A percentile compares a stretch with the other conserved stretches of the same genome.
These are phyloP conservation scores for Entomortierella parvispora DNA, from an alignment of 192 early-diverging fungal species.

Conservation along the genomic window DNA sequence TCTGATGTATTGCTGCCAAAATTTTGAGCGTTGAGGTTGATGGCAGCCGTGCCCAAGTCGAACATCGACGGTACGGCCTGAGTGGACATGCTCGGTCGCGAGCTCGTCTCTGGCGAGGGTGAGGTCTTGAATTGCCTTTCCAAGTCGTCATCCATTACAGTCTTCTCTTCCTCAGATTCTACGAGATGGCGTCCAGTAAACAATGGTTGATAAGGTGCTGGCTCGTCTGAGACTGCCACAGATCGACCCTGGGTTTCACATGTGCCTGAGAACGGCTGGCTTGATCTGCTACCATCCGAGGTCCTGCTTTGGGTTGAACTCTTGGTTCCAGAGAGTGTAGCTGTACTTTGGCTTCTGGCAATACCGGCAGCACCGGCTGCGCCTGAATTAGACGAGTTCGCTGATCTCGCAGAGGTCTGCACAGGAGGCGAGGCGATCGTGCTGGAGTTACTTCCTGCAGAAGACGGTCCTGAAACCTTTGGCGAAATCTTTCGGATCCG, in stretches of 20 bases:
- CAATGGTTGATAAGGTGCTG: neutral
- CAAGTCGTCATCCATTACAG: conserved; percentile 1
- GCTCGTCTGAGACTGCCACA: neutral
- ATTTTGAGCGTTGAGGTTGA: too few species aligned
- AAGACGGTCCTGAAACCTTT: conserved; percentile 8
- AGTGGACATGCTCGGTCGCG: neutral
- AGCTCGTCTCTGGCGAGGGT: conserved; percentile 17
- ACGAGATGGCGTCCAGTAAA: neutral
- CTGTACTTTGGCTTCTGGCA: too few species aligned
- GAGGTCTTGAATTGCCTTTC: conserved; percentile 15
- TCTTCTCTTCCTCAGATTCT: neutral
- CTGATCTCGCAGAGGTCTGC: neutral
- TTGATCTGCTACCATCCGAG: too few species aligned
- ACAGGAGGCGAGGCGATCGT: neutral
- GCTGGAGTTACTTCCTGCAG: neutral
- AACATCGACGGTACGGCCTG: neutral
- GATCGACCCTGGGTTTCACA: too few species aligned
- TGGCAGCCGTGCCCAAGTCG: too few species aligned
- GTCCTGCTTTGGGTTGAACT: too few species aligned
- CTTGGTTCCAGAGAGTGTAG: too few species aligned
- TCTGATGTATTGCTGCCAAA: too few species aligned
- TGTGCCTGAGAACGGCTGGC: too few species aligned
- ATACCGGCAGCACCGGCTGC: too few species aligned
- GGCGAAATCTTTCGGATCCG: conserved; percentile 43
- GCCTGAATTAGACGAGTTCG: too few species aligned